phyloP scores from a whole-genome alignment of 139 green algal genomes.

The Chlorella sp. region DNA sequence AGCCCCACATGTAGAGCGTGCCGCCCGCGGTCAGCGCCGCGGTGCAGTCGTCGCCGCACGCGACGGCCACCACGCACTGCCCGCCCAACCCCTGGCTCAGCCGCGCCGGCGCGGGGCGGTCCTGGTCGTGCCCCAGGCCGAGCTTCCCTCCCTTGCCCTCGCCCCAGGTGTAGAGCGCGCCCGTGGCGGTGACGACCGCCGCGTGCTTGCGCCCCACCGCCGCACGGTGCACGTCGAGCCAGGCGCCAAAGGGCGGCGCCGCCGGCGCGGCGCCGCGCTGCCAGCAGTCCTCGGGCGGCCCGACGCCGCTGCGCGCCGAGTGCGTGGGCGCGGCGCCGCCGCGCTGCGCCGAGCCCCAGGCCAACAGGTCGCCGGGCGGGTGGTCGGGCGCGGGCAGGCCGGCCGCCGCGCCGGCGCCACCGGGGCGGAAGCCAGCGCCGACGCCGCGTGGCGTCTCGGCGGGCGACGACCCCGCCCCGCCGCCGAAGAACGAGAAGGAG shows the following conservation, averaged over 20 bases:
- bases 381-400: not conserved
- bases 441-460: too few relatives aligned
- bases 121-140: slow-evolving; percentile 58
- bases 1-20: slow-evolving; percentile 81
- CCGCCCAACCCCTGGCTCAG: slow-evolving; percentile 56
- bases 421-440: not conserved
- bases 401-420: not conserved
- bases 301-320: not conserved
- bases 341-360: slow-evolving; percentile 55
- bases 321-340: not conserved
- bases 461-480: too few relatives aligned
- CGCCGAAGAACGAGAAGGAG: too few relatives aligned
- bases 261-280: slow-evolving; percentile 46
- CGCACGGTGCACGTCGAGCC: slow-evolving; percentile 55
- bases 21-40: slow-evolving; percentile 68
- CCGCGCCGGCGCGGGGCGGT: slow-evolving; percentile 42
- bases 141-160: slow-evolving; percentile 59
- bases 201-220: slow-evolving; percentile 53
- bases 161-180: slow-evolving; percentile 72
- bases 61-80: slow-evolving; percentile 49
- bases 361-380: slow-evolving; percentile 64
- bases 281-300: slow-evolving; percentile 17
- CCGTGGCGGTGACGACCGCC: slow-evolving; percentile 53
- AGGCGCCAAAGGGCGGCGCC: slow-evolving; percentile 50
- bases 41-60: slow-evolving; percentile 62